Conservation (phyloP, 106 monocot genomes). For the Cymbidium sinense region DNA sequence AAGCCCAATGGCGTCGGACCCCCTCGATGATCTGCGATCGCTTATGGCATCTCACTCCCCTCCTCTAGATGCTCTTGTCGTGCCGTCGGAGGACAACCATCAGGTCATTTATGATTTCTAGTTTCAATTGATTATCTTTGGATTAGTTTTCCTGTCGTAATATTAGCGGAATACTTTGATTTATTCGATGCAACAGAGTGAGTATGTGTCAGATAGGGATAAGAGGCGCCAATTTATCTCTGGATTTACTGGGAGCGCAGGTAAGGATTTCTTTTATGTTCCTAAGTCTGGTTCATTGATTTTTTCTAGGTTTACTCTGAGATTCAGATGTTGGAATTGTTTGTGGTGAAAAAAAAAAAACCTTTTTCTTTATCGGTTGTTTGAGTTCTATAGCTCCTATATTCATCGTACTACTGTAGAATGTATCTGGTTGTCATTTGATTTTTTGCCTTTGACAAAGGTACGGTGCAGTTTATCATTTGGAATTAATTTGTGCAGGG, state of each 20-base stretch:
- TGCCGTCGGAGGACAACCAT: slow-evolving; percentile 93
- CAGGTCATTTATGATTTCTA: slow-evolving; percentile 38
- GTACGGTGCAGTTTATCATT: no score
- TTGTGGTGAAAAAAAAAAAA: neutral
- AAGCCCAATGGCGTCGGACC: slow-evolving; percentile 25
- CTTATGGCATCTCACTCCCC: slow-evolving; percentile 79
- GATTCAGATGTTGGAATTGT: neutral
- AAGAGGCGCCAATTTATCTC: slow-evolving; percentile 79
- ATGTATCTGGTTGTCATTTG: no score
- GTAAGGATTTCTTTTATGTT: slow-evolving; percentile 22
- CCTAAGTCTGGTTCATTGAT: neutral
- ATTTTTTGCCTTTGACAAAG: no score
- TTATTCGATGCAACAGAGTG: slow-evolving; percentile 48
- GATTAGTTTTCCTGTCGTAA: neutral
- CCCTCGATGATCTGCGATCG: slow-evolving; percentile 66
- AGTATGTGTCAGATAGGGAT: slow-evolving; percentile 88
- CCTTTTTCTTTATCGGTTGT: neutral
- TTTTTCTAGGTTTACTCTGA: neutral
- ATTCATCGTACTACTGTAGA: no score
- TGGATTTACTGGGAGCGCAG: slow-evolving; percentile 94
- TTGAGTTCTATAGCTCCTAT: neutral
- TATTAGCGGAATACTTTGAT: neutral
- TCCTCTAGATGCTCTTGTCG: slow-evolving; percentile 79
- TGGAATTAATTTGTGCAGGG: no score
- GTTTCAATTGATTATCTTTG: neutral